Evolutionary conservation across 352 stramenopile genomes (phyloP), one percentile per base, ranked within the genome.

Genomic region (Chrysophaeum taylorii): DNA sequence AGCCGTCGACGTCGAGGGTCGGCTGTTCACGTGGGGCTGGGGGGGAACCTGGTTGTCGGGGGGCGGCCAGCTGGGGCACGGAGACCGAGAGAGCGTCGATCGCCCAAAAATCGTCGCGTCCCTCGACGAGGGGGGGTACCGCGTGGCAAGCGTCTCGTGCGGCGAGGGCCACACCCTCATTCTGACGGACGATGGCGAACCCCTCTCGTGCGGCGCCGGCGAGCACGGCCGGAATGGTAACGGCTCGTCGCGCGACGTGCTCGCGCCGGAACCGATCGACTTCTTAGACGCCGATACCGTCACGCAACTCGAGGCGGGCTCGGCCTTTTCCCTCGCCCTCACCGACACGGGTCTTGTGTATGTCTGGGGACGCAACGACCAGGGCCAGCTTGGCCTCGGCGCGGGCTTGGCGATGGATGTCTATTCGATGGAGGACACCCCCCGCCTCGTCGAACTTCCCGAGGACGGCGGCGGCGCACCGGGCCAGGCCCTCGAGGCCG

Each of bases 371-470:
- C 88, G 86, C 35, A 95, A 95, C 75, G 86, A 96, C 72, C 90
- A 93, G 75, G 86, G 83, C 71, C 89, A 95, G 73, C 70, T 95
- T 36, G 89, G 89, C 29, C 83, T 94, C 36, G 89, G 88, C 23
- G 88, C 89, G 23, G 87, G 89, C 16, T 69, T 96, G 35, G 79
- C 85, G 29, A 92, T 96, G 83, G 90, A 96, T 71, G 85, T 94
- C 38, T 95, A 94, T 84, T 89, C 90, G 78, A 94, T 95, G 80
- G 90, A 96, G 75, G 86, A 89, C 27, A 89, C 94, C 72, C 90
- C 90, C n/a, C 84, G 87, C 52, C 79, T 87, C 21, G 35, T 71
- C 21, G 67, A 68, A 21, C 39, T 63, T 16, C 63, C 45, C 14
- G 67, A 71, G 27, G 35, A n/a, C n/a, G n/a, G n/a, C n/a, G n/a